A percentile compares a stretch with the other conserved stretches of the same genome.
Conservation (phyloP, 768 basidiomycete species). For the Kwoniella botswanensis region DNA sequence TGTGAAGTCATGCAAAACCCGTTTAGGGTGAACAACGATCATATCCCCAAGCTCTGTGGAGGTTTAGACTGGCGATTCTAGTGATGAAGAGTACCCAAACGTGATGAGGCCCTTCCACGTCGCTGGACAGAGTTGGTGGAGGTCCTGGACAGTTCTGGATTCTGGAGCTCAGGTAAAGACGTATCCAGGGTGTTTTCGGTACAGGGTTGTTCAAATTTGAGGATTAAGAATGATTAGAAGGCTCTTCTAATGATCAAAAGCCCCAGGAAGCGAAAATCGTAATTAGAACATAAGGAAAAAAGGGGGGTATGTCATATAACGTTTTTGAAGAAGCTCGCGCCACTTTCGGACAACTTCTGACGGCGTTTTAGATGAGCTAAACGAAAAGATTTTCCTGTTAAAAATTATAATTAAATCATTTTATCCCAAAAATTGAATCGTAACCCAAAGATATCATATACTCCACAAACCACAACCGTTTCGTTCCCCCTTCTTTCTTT, state of each 20-base stretch:
- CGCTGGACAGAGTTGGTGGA: background rate
- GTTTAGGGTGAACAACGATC: background rate
- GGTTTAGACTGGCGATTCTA: background rate
- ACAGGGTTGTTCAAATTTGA: background rate
- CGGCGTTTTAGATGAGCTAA: background rate
- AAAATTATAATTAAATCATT: slow-evolving; percentile 15
- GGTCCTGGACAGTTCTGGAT: background rate
- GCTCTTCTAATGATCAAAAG: background rate
- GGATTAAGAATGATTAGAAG: background rate
- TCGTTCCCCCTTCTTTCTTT: slow-evolving; percentile 9
- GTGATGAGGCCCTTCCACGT: slow-evolving; percentile 3
- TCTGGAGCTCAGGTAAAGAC: background rate
- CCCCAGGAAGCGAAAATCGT: background rate
- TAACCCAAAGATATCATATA: slow-evolving; percentile 7
- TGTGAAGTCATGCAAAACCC: background rate
- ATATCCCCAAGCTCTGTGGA: background rate
- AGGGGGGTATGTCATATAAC: background rate
- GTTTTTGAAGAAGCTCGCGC: background rate
- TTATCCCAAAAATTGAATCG: slow-evolving; percentile 18
- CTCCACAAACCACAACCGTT: slow-evolving; percentile 16
- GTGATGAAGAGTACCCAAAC: background rate
- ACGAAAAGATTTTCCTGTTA: slow-evolving; percentile 7
- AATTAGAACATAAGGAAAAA: background rate
- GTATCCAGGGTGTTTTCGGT: background rate
- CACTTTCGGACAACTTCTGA: background rate